These are phyloP conservation scores for Globisporangium middletonii DNA, from an alignment of 352 stramenopile genomes.

Conservation along the genomic window DNA sequence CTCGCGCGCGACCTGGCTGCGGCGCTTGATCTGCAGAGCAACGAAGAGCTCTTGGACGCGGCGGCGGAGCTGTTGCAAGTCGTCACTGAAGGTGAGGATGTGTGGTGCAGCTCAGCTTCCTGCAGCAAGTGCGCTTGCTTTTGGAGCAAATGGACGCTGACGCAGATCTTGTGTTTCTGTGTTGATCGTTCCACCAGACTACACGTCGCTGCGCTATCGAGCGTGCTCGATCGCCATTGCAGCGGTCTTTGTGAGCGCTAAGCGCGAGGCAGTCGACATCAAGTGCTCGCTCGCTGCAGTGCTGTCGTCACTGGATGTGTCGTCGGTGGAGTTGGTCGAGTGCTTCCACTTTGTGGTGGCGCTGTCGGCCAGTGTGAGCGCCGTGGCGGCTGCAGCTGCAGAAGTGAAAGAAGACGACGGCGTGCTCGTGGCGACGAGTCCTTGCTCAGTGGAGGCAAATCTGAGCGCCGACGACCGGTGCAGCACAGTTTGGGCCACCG, in stretches of 20 bases:
- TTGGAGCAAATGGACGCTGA: not conserved
- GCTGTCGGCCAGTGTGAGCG: not conserved
- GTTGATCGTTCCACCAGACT: conserved; percentile 1
- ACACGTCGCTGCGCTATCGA: conserved; percentile 2
- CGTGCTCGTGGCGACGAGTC: conserved; percentile 5
- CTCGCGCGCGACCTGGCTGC: conserved; percentile 32
- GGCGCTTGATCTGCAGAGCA: not conserved
- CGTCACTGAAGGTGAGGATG: conserved; percentile 8
- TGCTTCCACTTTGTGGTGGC: conserved; percentile 8
- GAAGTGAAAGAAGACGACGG: conserved; percentile 10
- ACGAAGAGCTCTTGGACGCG: not conserved
- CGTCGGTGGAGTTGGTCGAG: conserved; percentile 2
- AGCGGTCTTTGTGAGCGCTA: conserved; percentile 3
- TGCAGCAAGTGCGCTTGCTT: not conserved
- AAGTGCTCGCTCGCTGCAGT: not conserved
- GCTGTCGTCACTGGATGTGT: conserved; percentile 2
- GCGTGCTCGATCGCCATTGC: conserved; percentile 3
- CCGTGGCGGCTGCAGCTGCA: not conserved
- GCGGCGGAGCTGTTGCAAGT: conserved; percentile 5
- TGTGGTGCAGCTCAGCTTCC: not conserved
- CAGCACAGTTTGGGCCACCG: conserved; percentile 3
- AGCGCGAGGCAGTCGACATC: not conserved
- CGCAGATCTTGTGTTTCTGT: not conserved
- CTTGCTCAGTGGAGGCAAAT: conserved; percentile 6
- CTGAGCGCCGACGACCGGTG: conserved; percentile 4